These are phyloP conservation scores for Orbilia ellipsospora DNA, from an alignment of 2,329 filamentous ascomycete species.

Conservation along the genomic window DNA sequence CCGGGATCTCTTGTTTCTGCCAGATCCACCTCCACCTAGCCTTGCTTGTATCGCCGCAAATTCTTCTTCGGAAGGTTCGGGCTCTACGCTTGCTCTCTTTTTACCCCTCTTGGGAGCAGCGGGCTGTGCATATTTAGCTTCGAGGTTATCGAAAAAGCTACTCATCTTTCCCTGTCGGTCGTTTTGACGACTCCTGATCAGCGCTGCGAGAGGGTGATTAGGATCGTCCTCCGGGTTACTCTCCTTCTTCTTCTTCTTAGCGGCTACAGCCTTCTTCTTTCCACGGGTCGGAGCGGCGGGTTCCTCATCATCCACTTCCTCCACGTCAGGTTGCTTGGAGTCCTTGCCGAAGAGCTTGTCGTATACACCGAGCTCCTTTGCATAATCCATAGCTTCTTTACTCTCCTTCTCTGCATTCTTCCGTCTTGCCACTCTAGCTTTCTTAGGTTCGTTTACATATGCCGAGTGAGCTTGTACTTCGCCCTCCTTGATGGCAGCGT, in stretches of 20 bases:
- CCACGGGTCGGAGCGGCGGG: constrained; percentile 25
- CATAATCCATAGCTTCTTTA: constrained; percentile 77
- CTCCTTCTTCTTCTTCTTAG: constrained; percentile 61
- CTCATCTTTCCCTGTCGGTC: constrained; percentile 65
- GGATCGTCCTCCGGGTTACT: constrained; percentile 65
- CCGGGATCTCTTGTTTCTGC: constrained; percentile 44
- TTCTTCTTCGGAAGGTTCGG: constrained; percentile 62
- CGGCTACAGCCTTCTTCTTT: constrained; percentile 35
- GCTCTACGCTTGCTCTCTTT: constrained; percentile 69
- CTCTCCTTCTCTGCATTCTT: constrained; percentile 75
- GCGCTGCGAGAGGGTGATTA: constrained; percentile 69
- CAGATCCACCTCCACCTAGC: constrained; percentile 20
- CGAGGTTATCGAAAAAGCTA: constrained; percentile 77
- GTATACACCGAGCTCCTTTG: constrained; percentile 78
- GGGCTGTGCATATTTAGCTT: constrained; percentile 76
- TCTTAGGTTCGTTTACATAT: constrained; percentile 80
- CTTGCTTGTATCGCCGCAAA: constrained; percentile 52
- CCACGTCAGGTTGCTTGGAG: constrained; percentile 42
- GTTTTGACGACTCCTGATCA: constrained; percentile 79
- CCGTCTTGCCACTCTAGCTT: constrained; percentile 70
- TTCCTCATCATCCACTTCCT: constrained; percentile 53
- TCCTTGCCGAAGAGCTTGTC: constrained; percentile 72
- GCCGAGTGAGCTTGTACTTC: constrained; percentile 74
- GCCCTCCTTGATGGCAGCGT: constrained; percentile 77
- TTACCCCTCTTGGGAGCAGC: constrained; percentile 63